These are phyloP conservation scores for Oenanthe sinensis DNA, from an alignment of 129 eudicot species.

Conservation along the genomic window DNA sequence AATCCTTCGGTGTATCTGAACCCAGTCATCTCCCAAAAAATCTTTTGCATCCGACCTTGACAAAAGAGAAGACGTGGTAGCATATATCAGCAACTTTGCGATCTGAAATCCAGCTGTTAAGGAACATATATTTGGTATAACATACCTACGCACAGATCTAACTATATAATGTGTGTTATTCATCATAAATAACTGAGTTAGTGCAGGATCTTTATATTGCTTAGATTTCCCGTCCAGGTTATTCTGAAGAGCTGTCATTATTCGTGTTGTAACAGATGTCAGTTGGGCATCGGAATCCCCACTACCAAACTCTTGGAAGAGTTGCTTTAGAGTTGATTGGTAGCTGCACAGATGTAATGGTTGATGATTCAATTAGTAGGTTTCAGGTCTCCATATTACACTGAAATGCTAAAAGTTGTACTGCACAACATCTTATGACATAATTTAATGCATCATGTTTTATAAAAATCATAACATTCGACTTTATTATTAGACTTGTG, in stretches of 20 bases:
- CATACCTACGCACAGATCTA: constrained; percentile 83
- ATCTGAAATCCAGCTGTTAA: not conserved
- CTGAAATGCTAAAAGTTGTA: not conserved
- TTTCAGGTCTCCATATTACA: not conserved
- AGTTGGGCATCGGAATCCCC: constrained; percentile 52
- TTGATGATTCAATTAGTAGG: not conserved
- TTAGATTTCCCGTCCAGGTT: constrained; percentile 87
- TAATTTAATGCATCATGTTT: not conserved
- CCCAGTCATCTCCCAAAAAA: constrained; percentile 90
- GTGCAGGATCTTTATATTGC: constrained; percentile 80
- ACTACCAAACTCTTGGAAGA: constrained; percentile 50
- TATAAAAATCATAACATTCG: not conserved
- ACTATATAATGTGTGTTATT: constrained; percentile 88
- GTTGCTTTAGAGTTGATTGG: constrained; percentile 72
- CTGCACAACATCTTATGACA: not conserved
- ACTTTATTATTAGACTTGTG: not conserved
- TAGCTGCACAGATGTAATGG: constrained; percentile 35
- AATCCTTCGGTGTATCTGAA: constrained; percentile 80
- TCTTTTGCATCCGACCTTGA: constrained; percentile 91
- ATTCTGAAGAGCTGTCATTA: constrained; percentile 76
- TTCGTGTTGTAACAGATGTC: constrained; percentile 51
- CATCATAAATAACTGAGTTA: constrained; percentile 87
- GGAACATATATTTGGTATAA: not conserved
- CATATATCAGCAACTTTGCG: not conserved
- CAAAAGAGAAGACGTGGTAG: not conserved